A percentile compares a stretch with the other conserved stretches of the same genome.
phyloP scores from a whole-genome alignment of 2,329 filamentous ascomycete genomes.

The Aspergillus fructus region DNA sequence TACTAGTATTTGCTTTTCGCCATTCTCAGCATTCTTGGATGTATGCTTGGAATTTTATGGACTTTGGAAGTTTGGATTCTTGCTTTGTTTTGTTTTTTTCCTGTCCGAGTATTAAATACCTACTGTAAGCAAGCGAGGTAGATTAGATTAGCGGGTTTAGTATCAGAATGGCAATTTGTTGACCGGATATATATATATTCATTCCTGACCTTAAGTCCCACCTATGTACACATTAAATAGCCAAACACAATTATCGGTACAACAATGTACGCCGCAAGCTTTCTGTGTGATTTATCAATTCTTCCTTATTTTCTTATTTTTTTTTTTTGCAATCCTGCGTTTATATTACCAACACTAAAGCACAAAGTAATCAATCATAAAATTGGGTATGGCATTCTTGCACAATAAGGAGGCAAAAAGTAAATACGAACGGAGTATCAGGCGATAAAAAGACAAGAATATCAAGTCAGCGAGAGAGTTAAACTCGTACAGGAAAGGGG shows the following conservation, averaged over 20 bases:
- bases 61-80: background rate
- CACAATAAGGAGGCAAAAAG: background rate
- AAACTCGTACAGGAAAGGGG: background rate
- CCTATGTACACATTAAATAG: no score
- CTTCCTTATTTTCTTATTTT: background rate
- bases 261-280: no score
- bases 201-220: background rate
- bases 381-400: background rate
- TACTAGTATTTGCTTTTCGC: background rate
- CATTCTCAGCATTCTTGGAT: background rate
- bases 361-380: background rate
- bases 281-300: background rate
- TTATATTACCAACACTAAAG: background rate
- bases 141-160: background rate
- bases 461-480: background rate
- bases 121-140: background rate
- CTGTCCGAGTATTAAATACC: no score
- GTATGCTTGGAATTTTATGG: background rate
- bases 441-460: background rate
- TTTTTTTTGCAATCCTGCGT: background rate
- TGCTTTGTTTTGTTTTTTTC: background rate
- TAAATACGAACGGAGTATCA: slow-evolving; percentile 2
- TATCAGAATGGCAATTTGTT: background rate
- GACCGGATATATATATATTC: background rate
- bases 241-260: no score